Base-by-base conservation (phyloP, 192 early-diverging fungal species). In the Paraglomus occultum region DNA sequence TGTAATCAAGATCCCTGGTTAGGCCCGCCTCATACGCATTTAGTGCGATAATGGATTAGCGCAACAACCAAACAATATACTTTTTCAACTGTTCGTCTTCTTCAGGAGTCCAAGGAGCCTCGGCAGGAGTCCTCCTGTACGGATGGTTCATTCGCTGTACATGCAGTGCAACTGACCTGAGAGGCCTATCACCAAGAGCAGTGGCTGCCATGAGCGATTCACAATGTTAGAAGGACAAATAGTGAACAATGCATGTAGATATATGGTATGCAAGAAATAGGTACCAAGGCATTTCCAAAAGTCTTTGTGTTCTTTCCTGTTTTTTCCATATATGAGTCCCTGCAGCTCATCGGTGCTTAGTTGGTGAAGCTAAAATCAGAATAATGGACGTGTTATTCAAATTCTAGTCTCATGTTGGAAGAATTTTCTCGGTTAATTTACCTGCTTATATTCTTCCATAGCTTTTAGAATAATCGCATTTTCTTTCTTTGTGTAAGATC, bases 281-380 rank as follows among this genome's bases (percentile, higher is more conserved):
- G 47, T 74, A 77, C 76, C 73, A 45, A 77, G 71, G 20, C 71
- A 52, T 12, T 47, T 58, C 76, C 76, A 77, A 4, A 77, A 55
- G 7, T 57, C 44, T 39, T 67, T 49, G n/a, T 74, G 64, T 14
- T 71, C 76, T n/a, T 64, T 67, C 46, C 53, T 47, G 20, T 71
- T 71, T 4, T 45, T 10, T 20, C 49, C 43, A 60, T 39, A 50
- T 23, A 65, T 65, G 2, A 65, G 22, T 11, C 51, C 8, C 4
- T 18, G 46, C 31, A 65, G 17, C 10, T 50, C 47, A 50, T 65
- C 47, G 51, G 48, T 49, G 18, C 14, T 31, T 7, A 65, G 47
- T 51, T 38, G 38, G 14, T 65, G 8, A 31, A 48, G n/a, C 63
- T 65, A 50, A 6, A 65, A 31, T 39, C 17, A 8, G 5, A 51